Percentiles rank a stretch among this genome's conserved stretches.
Conservation (phyloP, 306 rosid genomes). For the Betula pendula region DNA sequence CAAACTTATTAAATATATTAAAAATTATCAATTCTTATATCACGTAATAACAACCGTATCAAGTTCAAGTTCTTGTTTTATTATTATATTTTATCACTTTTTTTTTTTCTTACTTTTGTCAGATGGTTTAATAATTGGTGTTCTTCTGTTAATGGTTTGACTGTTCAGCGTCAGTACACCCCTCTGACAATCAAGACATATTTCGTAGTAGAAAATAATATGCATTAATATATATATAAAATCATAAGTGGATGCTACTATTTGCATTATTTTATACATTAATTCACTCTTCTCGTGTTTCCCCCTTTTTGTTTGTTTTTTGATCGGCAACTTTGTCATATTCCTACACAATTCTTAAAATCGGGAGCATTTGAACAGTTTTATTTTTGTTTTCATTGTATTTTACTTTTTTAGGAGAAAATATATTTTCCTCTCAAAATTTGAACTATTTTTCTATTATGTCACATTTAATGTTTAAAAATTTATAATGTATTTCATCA, state of each 20-base stretch:
- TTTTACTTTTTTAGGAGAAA: no score
- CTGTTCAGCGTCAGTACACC: neutral
- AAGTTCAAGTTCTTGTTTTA: neutral
- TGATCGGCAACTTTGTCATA: neutral
- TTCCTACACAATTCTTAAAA: no score
- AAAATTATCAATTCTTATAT: no score
- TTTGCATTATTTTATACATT: neutral
- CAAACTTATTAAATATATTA: no score
- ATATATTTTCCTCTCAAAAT: no score
- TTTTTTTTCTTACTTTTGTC: neutral
- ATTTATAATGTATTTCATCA: no score
- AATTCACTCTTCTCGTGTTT: no score
- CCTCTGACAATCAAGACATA: neutral
- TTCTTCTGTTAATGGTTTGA: neutral
- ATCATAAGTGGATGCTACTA: neutral
- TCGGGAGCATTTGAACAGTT: no score
- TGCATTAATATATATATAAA: neutral
- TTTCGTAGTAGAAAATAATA: neutral
- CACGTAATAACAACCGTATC: no score
- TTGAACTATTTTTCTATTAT: no score
- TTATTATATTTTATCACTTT: neutral
- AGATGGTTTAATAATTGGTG: neutral
- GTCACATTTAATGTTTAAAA: no score
- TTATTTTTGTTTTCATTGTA: no score
- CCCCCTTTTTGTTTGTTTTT: neutral